Conservation (phyloP, 371 early-diverging fungal genomes). For the Apophysomyces trapeziformis region DNA sequence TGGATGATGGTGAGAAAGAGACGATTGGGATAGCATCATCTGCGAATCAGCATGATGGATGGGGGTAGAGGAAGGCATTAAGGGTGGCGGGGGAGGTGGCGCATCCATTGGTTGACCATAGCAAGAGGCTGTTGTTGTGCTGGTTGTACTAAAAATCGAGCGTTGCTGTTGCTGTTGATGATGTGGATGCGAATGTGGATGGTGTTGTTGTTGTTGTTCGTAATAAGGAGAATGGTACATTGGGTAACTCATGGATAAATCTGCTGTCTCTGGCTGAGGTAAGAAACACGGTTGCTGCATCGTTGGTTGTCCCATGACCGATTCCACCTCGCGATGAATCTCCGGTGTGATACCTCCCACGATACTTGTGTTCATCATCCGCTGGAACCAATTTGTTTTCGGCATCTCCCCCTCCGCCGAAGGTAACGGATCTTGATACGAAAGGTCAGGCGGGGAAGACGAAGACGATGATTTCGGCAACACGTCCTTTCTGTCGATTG, state of each 20-base stretch:
- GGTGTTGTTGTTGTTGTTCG: background rate
- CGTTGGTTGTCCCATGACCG: slow-evolving; percentile 13
- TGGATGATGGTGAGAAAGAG: background rate
- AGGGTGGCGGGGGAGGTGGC: slow-evolving; percentile 11
- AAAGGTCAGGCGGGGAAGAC: slow-evolving; percentile 10
- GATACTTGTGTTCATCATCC: slow-evolving; percentile 49
- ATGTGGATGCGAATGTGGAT: too few species aligned
- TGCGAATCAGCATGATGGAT: background rate
- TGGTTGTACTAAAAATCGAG: too few species aligned
- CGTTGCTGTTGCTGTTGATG: too few species aligned
- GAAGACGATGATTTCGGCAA: slow-evolving; percentile 1
- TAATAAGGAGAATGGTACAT: background rate
- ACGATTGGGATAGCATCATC: background rate
- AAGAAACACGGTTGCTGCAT: background rate
- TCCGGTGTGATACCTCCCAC: slow-evolving; percentile 53
- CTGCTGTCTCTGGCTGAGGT: background rate
- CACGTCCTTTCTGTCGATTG: background rate
- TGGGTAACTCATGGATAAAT: slow-evolving; percentile 3
- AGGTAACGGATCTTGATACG: background rate
- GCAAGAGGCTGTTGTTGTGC: background rate
- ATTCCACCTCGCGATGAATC: slow-evolving; percentile 31
- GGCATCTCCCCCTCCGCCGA: slow-evolving; percentile 27
- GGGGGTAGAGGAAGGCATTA: background rate
- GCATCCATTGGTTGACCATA: slow-evolving; percentile 1
- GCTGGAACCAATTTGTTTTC: slow-evolving; percentile 39